Base-by-base conservation (phyloP, 208 protist genomes). In the Trypanosoma avium region DNA sequence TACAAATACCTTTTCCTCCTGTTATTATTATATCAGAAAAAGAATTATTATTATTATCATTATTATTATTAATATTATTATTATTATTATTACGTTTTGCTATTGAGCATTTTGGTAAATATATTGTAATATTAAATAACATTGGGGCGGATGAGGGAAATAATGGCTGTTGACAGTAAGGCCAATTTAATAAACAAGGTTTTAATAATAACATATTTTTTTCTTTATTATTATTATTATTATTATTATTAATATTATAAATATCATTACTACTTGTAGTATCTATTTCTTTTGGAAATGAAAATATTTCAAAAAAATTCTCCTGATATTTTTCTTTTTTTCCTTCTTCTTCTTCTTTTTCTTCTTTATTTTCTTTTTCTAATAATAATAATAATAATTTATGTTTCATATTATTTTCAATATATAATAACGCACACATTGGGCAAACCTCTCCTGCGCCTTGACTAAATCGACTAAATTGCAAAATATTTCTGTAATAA, bases 121-220 rank as follows among this genome's bases (percentile, higher is more conserved):
- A 69, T 19, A 88, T 22, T 15, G 96, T 99, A 0, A 98, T 21
- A 72, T 99, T 99, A 43, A 98, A 73, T 7, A 96, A 68, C 0
- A 97, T 36, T 15, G 95, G 88, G 29, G 79, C 47, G 0, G 62
- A 71, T 4, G 77, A 77, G 42, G 87, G 70, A 70, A 95, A 98
- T 45, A 95, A 47, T 27, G 84, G 77, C 73, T 97, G 92, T 29
- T 87, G 70, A 63, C 97, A 97, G 62, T 92, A 97, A n/a, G 97
- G 97, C 96, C 96, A 98, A 36, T 73, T 61, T 21, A 57, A 7
- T 19, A 61, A 29, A 58, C 67, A 73, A 19, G 48, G 38, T 12
- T 36, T 19, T 33, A 61, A 22, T 30, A 38, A 4, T 4, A 27
- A 35, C 47, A 43, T 1, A 33, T 30, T 15, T 19, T 0, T 21